Conservation (phyloP, 1,139 yeast genomes). For the Trichomonascaceae sp. region DNA sequence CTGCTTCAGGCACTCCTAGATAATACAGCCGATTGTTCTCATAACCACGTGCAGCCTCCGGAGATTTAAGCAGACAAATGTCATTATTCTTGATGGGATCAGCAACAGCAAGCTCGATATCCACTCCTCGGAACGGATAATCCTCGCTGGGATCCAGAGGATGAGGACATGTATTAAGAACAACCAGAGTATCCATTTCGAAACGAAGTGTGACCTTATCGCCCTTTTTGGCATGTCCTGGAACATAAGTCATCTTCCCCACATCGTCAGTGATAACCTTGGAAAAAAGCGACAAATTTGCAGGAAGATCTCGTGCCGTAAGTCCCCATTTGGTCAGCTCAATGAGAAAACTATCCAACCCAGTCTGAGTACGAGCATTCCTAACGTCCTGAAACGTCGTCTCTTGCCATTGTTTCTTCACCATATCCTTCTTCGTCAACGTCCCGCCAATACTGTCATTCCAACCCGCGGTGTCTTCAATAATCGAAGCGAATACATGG, state of each 20-base stretch:
- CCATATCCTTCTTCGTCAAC: background rate
- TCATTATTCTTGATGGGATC: background rate
- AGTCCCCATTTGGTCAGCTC: background rate
- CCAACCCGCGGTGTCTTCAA: background rate
- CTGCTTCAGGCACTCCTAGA: background rate
- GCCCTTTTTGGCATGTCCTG: background rate
- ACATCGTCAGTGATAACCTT: background rate
- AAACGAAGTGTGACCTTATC: background rate
- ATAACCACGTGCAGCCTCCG: background rate
- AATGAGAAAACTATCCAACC: background rate
- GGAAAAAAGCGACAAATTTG: background rate
- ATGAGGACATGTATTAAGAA: background rate
- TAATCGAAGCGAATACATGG: background rate
- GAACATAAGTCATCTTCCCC: background rate
- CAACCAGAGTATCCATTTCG: background rate
- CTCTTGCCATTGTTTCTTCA: background rate
- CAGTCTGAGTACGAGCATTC: background rate
- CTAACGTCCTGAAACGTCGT: background rate
- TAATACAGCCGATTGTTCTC: background rate
- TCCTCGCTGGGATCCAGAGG: background rate
- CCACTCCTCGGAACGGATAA: background rate
- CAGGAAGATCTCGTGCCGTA: background rate
- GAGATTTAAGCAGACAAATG: background rate
- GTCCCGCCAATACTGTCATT: background rate
- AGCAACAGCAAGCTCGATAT: background rate